These are phyloP conservation scores for Trichodelitschia bisporula DNA, from an alignment of 495 filamentous ascomycete genomes.

Conservation along the genomic window DNA sequence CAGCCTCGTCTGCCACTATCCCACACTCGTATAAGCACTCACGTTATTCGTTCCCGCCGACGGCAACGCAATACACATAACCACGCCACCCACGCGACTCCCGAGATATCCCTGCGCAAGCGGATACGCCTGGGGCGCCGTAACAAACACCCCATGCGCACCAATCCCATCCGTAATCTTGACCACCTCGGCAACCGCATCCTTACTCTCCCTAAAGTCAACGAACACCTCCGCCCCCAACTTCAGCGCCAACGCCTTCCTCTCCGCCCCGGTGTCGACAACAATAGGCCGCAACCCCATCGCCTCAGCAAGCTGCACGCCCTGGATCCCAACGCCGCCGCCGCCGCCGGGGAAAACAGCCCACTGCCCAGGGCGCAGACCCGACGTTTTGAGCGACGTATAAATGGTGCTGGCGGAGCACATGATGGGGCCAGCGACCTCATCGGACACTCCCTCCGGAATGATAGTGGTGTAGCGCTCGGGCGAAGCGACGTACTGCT, in stretches of 20 bases:
- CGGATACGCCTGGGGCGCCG: slow-evolving; percentile 7
- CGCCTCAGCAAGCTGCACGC: slow-evolving; percentile 17
- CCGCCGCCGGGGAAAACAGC: slow-evolving; percentile 21
- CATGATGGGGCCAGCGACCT: slow-evolving; percentile 22
- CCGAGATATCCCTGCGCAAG: slow-evolving; percentile 4
- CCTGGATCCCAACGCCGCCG: slow-evolving; percentile 19
- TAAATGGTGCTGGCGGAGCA: slow-evolving; percentile 20
- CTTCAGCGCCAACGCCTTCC: slow-evolving; percentile 8
- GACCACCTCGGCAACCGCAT: slow-evolving; percentile 8
- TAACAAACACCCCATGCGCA: slow-evolving; percentile 12
- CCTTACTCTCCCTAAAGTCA: slow-evolving; percentile 7
- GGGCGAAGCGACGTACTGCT: slow-evolving; percentile 18
- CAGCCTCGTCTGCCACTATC: too few relatives aligned
- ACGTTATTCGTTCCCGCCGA: too few relatives aligned
- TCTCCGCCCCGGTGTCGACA: slow-evolving; percentile 10
- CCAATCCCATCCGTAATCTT: slow-evolving; percentile 9
- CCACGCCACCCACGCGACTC: slow-evolving; percentile 6
- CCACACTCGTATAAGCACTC: too few relatives aligned
- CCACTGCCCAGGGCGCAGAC: slow-evolving; percentile 18
- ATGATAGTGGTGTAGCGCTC: slow-evolving; percentile 20
- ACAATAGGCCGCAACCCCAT: slow-evolving; percentile 11
- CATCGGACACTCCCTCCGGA: slow-evolving; percentile 19
- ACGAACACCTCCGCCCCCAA: slow-evolving; percentile 11
- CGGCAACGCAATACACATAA: slow-evolving; percentile 12
- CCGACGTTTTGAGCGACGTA: slow-evolving; percentile 16